Percentiles rank a stretch among this genome's conserved stretches.
Evolutionary conservation across 2,329 filamentous ascomycete genomes (phyloP).

Genomic region (Colletotrichum sp.): DNA sequence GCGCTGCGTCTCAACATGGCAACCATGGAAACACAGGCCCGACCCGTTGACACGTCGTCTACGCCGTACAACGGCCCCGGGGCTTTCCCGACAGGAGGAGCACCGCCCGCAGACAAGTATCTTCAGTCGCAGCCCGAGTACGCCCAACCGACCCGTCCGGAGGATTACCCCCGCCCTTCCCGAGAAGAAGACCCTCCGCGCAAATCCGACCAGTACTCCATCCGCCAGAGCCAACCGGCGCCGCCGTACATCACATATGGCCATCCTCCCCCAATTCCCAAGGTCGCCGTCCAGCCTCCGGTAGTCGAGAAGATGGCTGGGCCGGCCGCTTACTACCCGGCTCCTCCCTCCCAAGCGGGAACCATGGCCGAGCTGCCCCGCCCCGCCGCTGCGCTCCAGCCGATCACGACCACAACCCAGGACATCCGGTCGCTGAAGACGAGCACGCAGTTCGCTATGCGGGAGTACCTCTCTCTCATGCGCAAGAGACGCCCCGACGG

Average conservation of each 20-base stretch:
- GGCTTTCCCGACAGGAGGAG: neutral
- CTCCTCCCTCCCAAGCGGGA: neutral
- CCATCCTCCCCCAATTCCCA: neutral
- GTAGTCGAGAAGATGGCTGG: conserved; percentile 9
- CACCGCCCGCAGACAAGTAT: neutral
- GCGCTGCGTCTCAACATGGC: neutral
- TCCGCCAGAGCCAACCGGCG: neutral
- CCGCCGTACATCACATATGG: conserved; percentile 1
- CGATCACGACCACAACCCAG: conserved; percentile 23
- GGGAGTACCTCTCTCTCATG: conserved; percentile 39
- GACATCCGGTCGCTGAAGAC: conserved; percentile 37
- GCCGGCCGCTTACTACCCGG: conserved; percentile 4
- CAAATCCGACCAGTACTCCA: neutral
- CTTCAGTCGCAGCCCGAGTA: neutral
- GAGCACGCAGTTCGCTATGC: conserved; percentile 39
- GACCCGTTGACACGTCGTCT: neutral
- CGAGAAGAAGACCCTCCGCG: neutral
- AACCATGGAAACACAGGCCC: neutral
- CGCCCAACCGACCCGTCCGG: neutral
- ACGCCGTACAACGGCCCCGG: conserved; percentile 3
- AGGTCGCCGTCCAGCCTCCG: neutral
- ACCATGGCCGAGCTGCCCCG: conserved; percentile 2
- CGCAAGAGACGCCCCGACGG: conserved; percentile 32
- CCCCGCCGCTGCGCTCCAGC: conserved; percentile 6
- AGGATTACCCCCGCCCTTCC: neutral